phyloP scores from a whole-genome alignment of 352 stramenopile species.

The Thalassiosira mediterranea region DNA sequence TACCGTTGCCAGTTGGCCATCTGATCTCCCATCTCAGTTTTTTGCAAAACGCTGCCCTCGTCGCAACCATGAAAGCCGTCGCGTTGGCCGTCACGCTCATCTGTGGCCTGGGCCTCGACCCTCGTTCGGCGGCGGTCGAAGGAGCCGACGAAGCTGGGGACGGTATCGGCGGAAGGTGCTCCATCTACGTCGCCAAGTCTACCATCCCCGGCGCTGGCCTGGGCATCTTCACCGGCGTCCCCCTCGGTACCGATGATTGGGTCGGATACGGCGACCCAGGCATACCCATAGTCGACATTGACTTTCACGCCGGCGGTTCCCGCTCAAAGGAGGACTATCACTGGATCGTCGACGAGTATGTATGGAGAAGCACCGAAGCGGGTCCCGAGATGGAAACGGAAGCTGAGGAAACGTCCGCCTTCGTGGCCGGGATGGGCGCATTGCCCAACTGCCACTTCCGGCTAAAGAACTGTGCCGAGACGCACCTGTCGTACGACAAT shows the following conservation, averaged over 20 bases:
- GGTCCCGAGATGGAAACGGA: slow-evolving; percentile 32
- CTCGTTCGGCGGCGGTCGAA: too few relatives aligned
- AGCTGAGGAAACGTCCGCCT: slow-evolving; percentile 48
- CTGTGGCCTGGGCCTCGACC: too few relatives aligned
- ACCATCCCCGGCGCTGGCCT: slow-evolving; percentile 33
- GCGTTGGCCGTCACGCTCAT: too few relatives aligned
- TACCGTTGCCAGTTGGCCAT: too few relatives aligned
- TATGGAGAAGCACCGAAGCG: slow-evolving; percentile 23
- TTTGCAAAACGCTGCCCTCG: too few relatives aligned
- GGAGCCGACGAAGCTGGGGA: too few relatives aligned
- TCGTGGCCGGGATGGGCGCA: slow-evolving; percentile 46
- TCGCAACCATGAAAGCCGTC: too few relatives aligned
- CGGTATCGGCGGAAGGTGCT: too few relatives aligned
- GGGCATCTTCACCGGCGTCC: slow-evolving; percentile 44
- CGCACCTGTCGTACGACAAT: slow-evolving; percentile 36
- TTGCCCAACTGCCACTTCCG: slow-evolving; percentile 57
- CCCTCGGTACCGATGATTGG: slow-evolving; percentile 23
- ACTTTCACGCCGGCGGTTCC: slow-evolving; percentile 42
- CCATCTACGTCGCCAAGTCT: too few relatives aligned
- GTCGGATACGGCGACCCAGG: slow-evolving; percentile 50
- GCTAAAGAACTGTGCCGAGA: slow-evolving; percentile 54
- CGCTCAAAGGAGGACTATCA: slow-evolving; percentile 51
- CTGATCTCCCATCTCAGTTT: too few relatives aligned
- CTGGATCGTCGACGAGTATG: slow-evolving; percentile 56
- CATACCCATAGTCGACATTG: slow-evolving; percentile 49